Percentiles rank a stretch among this genome's conserved stretches.
These are phyloP conservation scores for Secale cereale DNA, from an alignment of 176 grass and related monocot genomes.

Conservation along the genomic window DNA sequence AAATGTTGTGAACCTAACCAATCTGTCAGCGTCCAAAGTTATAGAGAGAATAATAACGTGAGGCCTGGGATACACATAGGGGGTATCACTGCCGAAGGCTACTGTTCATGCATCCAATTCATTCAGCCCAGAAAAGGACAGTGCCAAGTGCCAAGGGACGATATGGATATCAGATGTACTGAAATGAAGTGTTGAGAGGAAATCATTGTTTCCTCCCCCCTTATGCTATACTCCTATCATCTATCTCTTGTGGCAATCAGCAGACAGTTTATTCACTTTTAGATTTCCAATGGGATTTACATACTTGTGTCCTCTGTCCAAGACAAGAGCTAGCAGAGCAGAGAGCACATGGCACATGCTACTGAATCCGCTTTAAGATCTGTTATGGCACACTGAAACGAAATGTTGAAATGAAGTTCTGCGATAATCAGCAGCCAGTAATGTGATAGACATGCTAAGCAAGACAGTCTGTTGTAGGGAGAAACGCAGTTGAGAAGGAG, in stretches of 20 bases:
- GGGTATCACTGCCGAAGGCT: not conserved
- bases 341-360: slow-evolving; percentile 6
- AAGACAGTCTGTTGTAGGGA: too few relatives aligned
- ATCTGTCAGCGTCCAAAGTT: not conserved
- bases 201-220: not conserved
- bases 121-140: not conserved
- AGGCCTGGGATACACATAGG: not conserved
- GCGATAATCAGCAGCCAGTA: too few relatives aligned
- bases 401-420: too few relatives aligned
- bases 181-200: not conserved
- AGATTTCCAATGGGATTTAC: not conserved
- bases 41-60: not conserved
- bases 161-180: not conserved
- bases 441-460: too few relatives aligned
- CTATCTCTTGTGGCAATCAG: not conserved
- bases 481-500: too few relatives aligned
- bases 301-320: not conserved
- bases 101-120: not conserved
- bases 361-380: not conserved
- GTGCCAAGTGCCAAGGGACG: not conserved
- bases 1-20: too few relatives aligned
- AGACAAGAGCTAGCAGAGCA: not conserved
- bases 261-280: not conserved
- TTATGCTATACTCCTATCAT: not conserved
- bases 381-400: not conserved